Base-by-base conservation (phyloP, 148 eudicot species). In the Nepenthes mirabilis region DNA sequence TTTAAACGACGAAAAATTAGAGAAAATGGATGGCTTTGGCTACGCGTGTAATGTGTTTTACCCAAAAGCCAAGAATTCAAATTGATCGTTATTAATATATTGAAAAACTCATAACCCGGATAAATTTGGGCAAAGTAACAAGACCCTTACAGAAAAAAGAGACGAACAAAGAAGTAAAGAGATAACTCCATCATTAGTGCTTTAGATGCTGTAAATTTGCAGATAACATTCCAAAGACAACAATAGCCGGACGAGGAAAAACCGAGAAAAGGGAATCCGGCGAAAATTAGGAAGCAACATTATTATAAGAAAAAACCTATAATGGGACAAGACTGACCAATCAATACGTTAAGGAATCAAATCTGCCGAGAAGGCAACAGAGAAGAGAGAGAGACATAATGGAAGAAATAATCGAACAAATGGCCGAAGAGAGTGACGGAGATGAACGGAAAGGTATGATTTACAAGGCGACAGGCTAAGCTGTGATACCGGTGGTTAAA, bases 401-500 rank as follows among this genome's bases (percentile, higher is more conserved):
- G 58, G 52, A 7, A 55, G 14, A 37, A 34, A 52, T 11, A 12
- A 52, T 5, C 32, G 55, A 13, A 13, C 23, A 40, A 40, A 40
- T 40, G 45, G 45, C 32, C 4, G 40, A 36, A 47, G 71, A 61
- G 65, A 56, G 60, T 54, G 50, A 52, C 60, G 49, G 73, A 60
- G 67, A 47, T 37, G 58, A 61, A 52, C 61, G 43, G 14, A 51
- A 37, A 40, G 66, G 58, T 32, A n/a, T 37, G 47, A 11, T 50
- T 66, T 60, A 65, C 60, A 48, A 70, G 51, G 63, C 56, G 66
- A 80, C 57, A 70, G 82, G 86, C 70, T 50, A 60, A 50, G 85
- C 88, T 78, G 73, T 58, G 79, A 83, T 75, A 80, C 60, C 82
- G 85, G 84, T 47, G 2, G 62, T 59, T 34, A 59, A 55, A 64